Evolutionary conservation across 2,329 filamentous ascomycete species (phyloP).

Genomic region (Xylaria sp.): DNA sequence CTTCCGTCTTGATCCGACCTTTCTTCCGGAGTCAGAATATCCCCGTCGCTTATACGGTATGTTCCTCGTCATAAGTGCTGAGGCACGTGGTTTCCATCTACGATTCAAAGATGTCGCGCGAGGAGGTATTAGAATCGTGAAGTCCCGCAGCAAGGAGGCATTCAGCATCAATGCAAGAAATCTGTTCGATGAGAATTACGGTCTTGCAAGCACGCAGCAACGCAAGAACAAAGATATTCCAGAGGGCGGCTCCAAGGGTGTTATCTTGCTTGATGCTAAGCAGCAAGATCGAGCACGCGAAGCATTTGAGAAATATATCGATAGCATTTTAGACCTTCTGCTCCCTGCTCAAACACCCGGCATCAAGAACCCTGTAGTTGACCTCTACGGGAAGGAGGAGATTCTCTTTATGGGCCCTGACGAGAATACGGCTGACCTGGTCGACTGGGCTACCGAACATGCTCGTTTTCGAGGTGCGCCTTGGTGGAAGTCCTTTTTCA

Average conservation of each 20-base stretch:
- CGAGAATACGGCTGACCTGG: slow-evolving; percentile 97
- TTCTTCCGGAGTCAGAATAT: slow-evolving; percentile 92
- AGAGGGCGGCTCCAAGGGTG: slow-evolving; percentile 97
- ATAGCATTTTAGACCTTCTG: slow-evolving; percentile 95
- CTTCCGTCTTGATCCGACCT: slow-evolving; percentile 90
- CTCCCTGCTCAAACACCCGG: slow-evolving; percentile 90
- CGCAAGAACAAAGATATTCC: slow-evolving; percentile 99
- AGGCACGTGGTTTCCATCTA: slow-evolving; percentile 96
- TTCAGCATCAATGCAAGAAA: slow-evolving; percentile 97
- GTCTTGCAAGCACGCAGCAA: slow-evolving; percentile 96
- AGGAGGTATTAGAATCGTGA: slow-evolving; percentile 97
- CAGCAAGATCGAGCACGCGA: slow-evolving; percentile 93
- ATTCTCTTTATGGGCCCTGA: slow-evolving; percentile 99
- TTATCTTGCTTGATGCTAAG: slow-evolving; percentile 91
- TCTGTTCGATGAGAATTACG: slow-evolving; percentile 98
- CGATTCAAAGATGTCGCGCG: slow-evolving; percentile 97
- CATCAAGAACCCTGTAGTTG: slow-evolving; percentile 98
- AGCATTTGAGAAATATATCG: slow-evolving; percentile 99
- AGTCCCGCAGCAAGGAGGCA: slow-evolving; percentile 94
- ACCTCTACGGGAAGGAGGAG: slow-evolving; percentile 93
- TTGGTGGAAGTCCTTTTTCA: slow-evolving; percentile 99
- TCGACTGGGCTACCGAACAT: slow-evolving; percentile 99
- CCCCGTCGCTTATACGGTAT: slow-evolving; percentile 94
- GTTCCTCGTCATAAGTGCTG: slow-evolving; percentile 97
- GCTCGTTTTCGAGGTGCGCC: slow-evolving; percentile 86